These are phyloP conservation scores for Suhomyces bolitotheri DNA, from an alignment of 1,139 yeast species.

Conservation along the genomic window DNA sequence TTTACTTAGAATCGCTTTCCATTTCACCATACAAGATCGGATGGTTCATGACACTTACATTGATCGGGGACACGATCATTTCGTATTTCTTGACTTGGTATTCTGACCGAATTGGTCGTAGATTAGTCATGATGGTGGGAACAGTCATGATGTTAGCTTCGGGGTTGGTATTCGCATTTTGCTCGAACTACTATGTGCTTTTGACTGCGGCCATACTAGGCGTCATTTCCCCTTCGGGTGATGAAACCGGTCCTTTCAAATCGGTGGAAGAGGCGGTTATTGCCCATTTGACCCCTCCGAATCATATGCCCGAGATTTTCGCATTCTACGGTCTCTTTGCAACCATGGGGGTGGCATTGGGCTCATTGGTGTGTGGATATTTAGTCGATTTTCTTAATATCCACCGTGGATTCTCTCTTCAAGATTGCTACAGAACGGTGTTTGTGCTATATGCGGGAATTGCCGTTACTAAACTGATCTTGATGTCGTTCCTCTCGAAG, in stretches of 20 bases:
- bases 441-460: conserved; percentile 59
- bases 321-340: conserved; percentile 71
- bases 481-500: conserved; percentile 55
- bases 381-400: conserved; percentile 48
- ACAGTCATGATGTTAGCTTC: conserved; percentile 68
- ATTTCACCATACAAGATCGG: conserved; percentile 67
- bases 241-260: conserved; percentile 91
- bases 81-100: conserved; percentile 76
- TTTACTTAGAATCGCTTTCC: conserved; percentile 59
- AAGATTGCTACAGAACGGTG: conserved; percentile 54
- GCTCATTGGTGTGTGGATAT: conserved; percentile 66
- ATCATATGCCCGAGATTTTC: conserved; percentile 70
- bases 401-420: conserved; percentile 29
- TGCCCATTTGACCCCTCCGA: conserved; percentile 73
- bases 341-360: conserved; percentile 74
- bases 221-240: conserved; percentile 87
- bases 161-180: conserved; percentile 62
- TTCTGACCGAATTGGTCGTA: conserved; percentile 75
- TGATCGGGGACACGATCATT: conserved; percentile 74
- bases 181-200: conserved; percentile 52
- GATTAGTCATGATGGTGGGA: conserved; percentile 65
- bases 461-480: conserved; percentile 54
- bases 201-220: conserved; percentile 58
- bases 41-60: conserved; percentile 76
- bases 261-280: conserved; percentile 84